phyloP scores from a whole-genome alignment of 202 grass and related monocot genomes.

The Tripidium arundinaceum region DNA sequence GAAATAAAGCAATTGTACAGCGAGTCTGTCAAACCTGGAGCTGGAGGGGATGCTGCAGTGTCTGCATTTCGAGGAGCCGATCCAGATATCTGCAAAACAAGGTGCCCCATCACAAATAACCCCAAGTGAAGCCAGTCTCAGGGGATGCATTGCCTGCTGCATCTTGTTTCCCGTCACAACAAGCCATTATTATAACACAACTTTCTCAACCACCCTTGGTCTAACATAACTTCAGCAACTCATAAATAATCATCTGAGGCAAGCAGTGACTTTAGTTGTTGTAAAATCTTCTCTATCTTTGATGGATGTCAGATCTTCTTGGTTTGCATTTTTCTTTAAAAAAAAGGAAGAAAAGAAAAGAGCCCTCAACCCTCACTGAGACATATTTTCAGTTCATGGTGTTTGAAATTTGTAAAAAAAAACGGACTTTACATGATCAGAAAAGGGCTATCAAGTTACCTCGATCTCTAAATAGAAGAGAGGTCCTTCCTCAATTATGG shows the following conservation, averaged over 20 bases:
- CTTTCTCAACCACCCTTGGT: neutral
- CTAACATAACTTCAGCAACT: neutral
- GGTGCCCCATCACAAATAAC: neutral
- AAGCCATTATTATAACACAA: neutral
- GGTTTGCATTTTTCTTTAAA: neutral
- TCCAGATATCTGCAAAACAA: conserved; percentile 57
- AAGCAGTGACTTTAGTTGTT: neutral
- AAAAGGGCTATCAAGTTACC: conserved; percentile 30
- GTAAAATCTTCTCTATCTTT: neutral
- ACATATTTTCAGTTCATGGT: neutral
- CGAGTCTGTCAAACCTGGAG: conserved; percentile 30
- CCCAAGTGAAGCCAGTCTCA: neutral
- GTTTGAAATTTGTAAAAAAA: neutral
- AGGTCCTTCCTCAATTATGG: conserved; percentile 76
- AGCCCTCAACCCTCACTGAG: neutral
- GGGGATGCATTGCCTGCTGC: neutral
- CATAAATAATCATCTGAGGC: neutral
- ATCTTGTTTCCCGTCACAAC: neutral
- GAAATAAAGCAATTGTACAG: neutral
- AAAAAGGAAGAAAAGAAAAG: neutral
- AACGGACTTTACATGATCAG: neutral
- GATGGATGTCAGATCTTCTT: neutral
- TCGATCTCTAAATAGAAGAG: conserved; percentile 79
- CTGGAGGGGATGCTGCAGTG: conserved; percentile 21
- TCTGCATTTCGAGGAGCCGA: conserved; percentile 89